Evolutionary conservation across 1,139 yeast genomes (phyloP), one percentile per base, ranked within the genome.

Genomic region (Magnusiomyces tetraspermus): DNA sequence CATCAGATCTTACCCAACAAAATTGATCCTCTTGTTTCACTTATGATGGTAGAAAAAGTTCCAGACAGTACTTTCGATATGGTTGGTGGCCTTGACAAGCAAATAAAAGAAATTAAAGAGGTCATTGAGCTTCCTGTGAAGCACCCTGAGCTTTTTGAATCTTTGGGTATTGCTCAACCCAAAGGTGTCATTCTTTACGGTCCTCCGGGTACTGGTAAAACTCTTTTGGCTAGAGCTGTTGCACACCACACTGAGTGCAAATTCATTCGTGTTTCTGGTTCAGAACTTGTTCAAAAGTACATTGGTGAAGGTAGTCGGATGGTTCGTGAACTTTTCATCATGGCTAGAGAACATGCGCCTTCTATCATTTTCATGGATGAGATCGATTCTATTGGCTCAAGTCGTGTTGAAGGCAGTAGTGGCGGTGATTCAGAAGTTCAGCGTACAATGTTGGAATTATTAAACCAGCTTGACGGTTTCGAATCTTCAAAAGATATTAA

Each of bases 141-240:
- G 70, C 97, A 92, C 69, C 98, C 98, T 4, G 98, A 92, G 67
- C 76, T 92, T 56, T 92, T 92, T 68, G 97, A 92, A 68, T 83
- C 95, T 65, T 78, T 92, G 67, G 98, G 98, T 57, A 92, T 92
- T 67, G 97, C 97, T 10, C 98, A 92, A 71, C 98, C 98, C 53
- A 92, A 92, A 72, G 98, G 98, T 68, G 98, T 92, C 50, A 88
- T 92, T 58, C 76, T 92, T 50, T 92, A 92, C 67, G 98, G 98
- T 1, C 98, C 98, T 10, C 98, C 98, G n/a, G 98, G 98, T 61
- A 92, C 98, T 1, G 98, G 98, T 58, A 92, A 92, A 70, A 92
- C 98, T 0, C 75, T 92, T 59, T 76, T 92, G 61, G 98, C 98
- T 1, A 78, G 98, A 67, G 96, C 98, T 0, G 98, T 92, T 24